Evolutionary conservation across 495 filamentous ascomycete genomes (phyloP), one percentile per base, ranked within the genome.

Genomic region (Talaromyces thailandensis): DNA sequence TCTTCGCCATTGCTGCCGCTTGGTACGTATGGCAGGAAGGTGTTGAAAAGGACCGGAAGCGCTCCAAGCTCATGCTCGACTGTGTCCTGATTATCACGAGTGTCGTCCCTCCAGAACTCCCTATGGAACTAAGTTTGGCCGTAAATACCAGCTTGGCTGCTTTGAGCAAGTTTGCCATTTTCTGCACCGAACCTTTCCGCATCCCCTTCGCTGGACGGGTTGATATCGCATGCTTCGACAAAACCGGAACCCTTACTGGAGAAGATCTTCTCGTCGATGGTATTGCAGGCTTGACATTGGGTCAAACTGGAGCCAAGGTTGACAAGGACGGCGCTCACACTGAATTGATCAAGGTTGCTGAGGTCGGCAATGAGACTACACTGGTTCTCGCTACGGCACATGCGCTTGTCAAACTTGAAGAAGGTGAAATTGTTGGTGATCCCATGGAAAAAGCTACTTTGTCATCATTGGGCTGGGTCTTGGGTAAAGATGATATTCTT

Each of bases 11-110:
- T 72, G 94, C 94, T 60, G 94, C 94, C 32, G 95, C 93, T n/a
- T 98, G 95, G 94, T 99, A 99, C 71, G 94, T 99, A 56, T 99
- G 94, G 94, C 85, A 92, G 63, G 93, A 99, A 74, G 94, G 94
- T 76, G 93, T 98, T 40, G 75, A 81, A 61, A 88, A 88, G 77
- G 93, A 98, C 71, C 87, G 94, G 68, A 97, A 98, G 81, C 86
- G 94, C 62, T 96, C 92, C 23, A 99, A 99, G 82, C 83, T 99
- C 31, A 83, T 99, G 62, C 85, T 99, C 59, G 94, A 99, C 74
- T 99, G 94, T 75, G 86, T 99, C 67, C 84, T 99, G 63, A 99
- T 99, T 68, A 83, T 98, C 65, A 99, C 94, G 21, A 96, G 91
- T 69, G 94, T 99, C 60, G 94, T 99, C 4, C 94, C 94, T 21